Evolutionary conservation across 805 yeast genomes (phyloP).

Genomic region (Candida sithepensis): DNA sequence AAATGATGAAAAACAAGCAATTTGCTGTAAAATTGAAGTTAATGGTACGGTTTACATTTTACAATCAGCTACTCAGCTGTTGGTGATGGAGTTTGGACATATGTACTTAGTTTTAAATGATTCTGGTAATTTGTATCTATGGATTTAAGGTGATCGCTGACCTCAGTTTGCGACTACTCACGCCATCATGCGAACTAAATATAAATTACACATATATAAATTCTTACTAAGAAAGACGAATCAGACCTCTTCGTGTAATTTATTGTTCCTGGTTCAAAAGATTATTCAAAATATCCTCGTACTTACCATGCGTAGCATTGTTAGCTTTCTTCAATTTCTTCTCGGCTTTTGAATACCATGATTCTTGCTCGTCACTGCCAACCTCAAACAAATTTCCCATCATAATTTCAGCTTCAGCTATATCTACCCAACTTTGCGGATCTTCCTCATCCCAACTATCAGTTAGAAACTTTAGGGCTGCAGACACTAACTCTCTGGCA

Average conservation of each 20-base stretch:
- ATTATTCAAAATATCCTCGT: conserved; percentile 58
- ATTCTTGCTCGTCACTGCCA: conserved; percentile 65
- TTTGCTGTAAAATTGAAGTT: too few relatives aligned
- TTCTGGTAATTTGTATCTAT: too few relatives aligned
- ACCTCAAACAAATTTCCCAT: conserved; percentile 70
- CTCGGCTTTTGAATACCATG: conserved; percentile 67
- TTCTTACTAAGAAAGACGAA: background rate
- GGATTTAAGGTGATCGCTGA: too few relatives aligned
- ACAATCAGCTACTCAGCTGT: too few relatives aligned
- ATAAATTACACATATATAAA: background rate
- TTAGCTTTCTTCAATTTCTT: conserved; percentile 65
- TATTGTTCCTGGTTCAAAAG: conserved; percentile 26
- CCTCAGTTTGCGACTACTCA: too few relatives aligned
- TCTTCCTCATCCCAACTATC: conserved; percentile 66
- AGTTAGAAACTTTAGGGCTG: conserved; percentile 56
- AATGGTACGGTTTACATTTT: too few relatives aligned
- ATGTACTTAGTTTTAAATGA: too few relatives aligned
- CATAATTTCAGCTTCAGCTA: conserved; percentile 82
- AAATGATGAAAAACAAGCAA: too few relatives aligned
- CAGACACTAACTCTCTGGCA: conserved; percentile 44
- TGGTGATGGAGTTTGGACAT: too few relatives aligned
- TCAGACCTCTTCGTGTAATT: background rate
- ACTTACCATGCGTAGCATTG: conserved; percentile 75
- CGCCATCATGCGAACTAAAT: too few relatives aligned
- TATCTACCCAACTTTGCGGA: conserved; percentile 76